Conservation (phyloP, 1,284 basidiomycete genomes). For the Hypsizygus ulmarius region DNA sequence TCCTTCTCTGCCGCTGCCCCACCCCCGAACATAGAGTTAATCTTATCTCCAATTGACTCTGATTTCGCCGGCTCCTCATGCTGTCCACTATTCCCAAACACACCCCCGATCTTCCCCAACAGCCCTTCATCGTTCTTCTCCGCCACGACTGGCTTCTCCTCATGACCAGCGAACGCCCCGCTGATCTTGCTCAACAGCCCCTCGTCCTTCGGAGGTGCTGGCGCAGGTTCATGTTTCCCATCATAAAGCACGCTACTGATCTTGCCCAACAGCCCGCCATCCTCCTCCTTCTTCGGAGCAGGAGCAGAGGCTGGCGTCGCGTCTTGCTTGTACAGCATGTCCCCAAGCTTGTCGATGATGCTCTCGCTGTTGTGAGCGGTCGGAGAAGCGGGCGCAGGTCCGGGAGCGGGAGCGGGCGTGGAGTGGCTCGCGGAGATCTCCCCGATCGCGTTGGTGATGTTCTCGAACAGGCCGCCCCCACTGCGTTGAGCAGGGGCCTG, state of each 20-base stretch:
- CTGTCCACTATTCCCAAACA: slow-evolving; percentile 5
- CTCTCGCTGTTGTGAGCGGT: slow-evolving; percentile 4
- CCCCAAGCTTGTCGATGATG: slow-evolving; percentile 7
- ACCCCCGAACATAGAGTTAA: slow-evolving; percentile 20
- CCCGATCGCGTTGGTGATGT: slow-evolving; percentile 3
- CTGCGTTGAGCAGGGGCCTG: not conserved
- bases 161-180: slow-evolving; percentile 4
- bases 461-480: slow-evolving; percentile 1
- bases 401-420: not conserved
- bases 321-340: not conserved
- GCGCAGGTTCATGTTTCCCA: not conserved
- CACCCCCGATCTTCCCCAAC: slow-evolving; percentile 10
- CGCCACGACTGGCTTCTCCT: not conserved
- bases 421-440: not conserved
- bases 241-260: not conserved
- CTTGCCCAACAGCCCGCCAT: not conserved
- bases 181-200: slow-evolving; percentile 11
- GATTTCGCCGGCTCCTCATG: slow-evolving; percentile 13
- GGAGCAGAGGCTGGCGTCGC: not conserved
- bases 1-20: slow-evolving; percentile 19
- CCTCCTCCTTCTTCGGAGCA: not conserved
- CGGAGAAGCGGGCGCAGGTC: too few species aligned
- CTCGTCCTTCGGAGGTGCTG: slow-evolving; percentile 2
- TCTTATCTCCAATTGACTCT: slow-evolving; percentile 17
- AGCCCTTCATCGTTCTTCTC: slow-evolving; percentile 9